A percentile compares a stretch with the other conserved stretches of the same genome.
Conservation (phyloP, 169 alveolate genomes). For the Perkinsus marinus region DNA sequence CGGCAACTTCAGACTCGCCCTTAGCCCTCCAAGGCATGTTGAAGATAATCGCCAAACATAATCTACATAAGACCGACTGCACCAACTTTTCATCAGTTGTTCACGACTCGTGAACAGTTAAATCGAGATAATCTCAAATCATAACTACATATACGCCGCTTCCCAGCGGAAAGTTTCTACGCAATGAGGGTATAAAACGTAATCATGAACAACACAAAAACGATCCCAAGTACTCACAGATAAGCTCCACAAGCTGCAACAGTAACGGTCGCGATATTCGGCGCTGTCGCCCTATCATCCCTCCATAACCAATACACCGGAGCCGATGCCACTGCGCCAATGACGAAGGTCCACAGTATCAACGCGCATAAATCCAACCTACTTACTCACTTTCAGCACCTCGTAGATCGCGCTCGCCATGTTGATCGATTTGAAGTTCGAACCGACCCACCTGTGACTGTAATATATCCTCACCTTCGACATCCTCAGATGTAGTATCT, state of each 20-base stretch:
- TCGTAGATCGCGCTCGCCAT: background rate
- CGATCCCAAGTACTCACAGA: background rate
- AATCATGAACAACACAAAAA: no score
- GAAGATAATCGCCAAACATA: background rate
- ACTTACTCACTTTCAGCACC: background rate
- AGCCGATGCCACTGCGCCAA: background rate
- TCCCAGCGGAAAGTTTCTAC: no score
- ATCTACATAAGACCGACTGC: background rate
- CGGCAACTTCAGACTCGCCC: background rate
- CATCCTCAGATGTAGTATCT: background rate
- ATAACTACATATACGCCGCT: no score
- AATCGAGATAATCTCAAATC: no score
- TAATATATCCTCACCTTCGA: background rate
- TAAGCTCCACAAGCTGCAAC: background rate
- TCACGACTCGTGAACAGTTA: no score
- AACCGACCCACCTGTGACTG: background rate
- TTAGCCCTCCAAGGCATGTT: background rate
- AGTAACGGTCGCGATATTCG: background rate
- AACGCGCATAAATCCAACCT: background rate
- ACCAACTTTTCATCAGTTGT: no score
- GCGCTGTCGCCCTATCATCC: background rate
- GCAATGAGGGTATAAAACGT: no score
- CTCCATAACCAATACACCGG: background rate
- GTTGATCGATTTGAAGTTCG: background rate
- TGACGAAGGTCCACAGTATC: background rate